These are phyloP conservation scores for Vachellia pachyceras DNA, from an alignment of 306 rosid species.

Conservation along the genomic window DNA sequence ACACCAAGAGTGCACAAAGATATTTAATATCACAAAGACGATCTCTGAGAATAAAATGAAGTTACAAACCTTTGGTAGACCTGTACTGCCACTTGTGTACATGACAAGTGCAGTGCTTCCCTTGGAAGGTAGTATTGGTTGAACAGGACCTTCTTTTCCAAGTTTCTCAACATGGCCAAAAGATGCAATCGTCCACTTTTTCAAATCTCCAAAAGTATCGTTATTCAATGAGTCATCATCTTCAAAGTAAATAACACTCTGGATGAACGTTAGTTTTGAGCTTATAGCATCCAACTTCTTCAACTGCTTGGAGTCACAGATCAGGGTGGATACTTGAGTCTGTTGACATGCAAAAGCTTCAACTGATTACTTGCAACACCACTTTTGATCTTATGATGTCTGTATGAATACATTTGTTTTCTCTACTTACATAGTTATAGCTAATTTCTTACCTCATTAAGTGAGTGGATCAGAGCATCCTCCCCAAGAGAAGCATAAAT, in stretches of 20 bases:
- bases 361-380: conserved; percentile 43
- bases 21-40: neutral
- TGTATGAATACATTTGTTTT: conserved; percentile 15
- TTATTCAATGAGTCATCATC: conserved; percentile 59
- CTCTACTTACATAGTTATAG: conserved; percentile 18
- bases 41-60: conserved; percentile 19
- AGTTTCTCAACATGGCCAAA: conserved; percentile 79
- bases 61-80: conserved; percentile 82
- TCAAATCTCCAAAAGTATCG: conserved; percentile 47
- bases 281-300: conserved; percentile 69
- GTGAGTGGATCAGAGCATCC: conserved; percentile 89
- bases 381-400: conserved; percentile 13
- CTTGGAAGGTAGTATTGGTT: conserved; percentile 79
- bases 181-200: conserved; percentile 61
- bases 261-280: conserved; percentile 59
- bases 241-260: conserved; percentile 79
- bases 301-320: conserved; percentile 80
- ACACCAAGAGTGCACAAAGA: neutral
- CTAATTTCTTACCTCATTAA: conserved; percentile 73
- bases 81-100: conserved; percentile 98
- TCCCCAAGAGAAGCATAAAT: conserved; percentile 92
- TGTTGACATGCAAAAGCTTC: conserved; percentile 51
- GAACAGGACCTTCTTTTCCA: conserved; percentile 64
- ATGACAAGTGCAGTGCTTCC: conserved; percentile 71
- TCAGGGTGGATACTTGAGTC: conserved; percentile 82